These are phyloP conservation scores for Dictyostelium discoideum DNA, from an alignment of 78 protist species.

Conservation along the genomic window DNA sequence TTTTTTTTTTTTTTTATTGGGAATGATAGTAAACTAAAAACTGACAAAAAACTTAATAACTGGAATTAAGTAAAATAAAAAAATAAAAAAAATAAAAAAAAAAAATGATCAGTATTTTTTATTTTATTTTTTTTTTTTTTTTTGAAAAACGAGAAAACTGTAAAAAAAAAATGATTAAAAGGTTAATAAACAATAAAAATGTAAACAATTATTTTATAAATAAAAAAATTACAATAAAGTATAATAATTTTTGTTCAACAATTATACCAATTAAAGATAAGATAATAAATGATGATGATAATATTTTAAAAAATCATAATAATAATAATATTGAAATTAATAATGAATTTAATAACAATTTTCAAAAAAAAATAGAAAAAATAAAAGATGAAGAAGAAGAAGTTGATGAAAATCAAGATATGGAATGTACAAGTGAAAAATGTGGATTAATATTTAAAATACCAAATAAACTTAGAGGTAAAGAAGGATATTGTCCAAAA, in stretches of 20 bases:
- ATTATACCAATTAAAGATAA: not conserved
- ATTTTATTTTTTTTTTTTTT: too few species aligned
- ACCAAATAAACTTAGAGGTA: slow-evolving; percentile 38
- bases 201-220: not conserved
- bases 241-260: not conserved
- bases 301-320: not conserved
- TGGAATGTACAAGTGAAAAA: slow-evolving; percentile 8
- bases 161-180: not conserved
- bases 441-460: slow-evolving; percentile 32
- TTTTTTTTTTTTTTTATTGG: too few species aligned
- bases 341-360: not conserved
- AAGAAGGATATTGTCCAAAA: slow-evolving; percentile 54
- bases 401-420: not conserved
- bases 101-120: too few species aligned
- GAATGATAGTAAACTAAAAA: too few species aligned
- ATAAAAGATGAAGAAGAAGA: not conserved
- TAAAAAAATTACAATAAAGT: not conserved
- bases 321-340: not conserved
- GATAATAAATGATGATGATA: not conserved
- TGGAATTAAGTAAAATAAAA: too few species aligned
- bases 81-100: too few species aligned
- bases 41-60: too few species aligned
- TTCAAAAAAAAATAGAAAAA: not conserved
- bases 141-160: not conserved
- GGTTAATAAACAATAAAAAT: not conserved